Evolutionary conservation across 169 alveolate genomes (phyloP), one percentile per base, ranked within the genome.

Genomic region (Cryptosporidium sp.): DNA sequence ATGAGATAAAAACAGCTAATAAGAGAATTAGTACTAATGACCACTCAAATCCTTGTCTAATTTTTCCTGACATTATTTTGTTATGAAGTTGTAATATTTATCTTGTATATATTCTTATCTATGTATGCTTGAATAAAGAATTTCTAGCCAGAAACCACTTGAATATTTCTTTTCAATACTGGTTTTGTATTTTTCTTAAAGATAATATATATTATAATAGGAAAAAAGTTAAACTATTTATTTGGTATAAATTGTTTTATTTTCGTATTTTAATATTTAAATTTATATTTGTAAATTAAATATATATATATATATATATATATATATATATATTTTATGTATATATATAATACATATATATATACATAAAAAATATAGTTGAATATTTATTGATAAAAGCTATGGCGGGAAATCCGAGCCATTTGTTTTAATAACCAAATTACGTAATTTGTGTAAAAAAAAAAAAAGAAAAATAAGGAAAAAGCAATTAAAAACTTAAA

Each of bases 1-100:
- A 80, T n/a, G 80, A 60, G 10, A 65, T 44, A n/a, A 80, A 80
- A 39, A 80, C 60, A 18, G 70, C 70, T 10, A 80, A 65, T 62
- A 80, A 39, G 33, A 80, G 67, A n/a, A 80, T 8, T 1, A 80
- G 31, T 16, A 53, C 53, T 44, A 80, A 5, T 29, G 67, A n/a
- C 89, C 89, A 80, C 52, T 80, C 89, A 33, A 80, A 65, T 39
- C 89, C 89, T 14, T 80, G 89, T 21, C 89, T 61, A 61, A 80
- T 80, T 7, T 80, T 80, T 48, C 68, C 75, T n/a, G 89, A 61
- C 89, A 80, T 80, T 48, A 9, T 56, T 56, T 5, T 26, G 37
- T 23, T 23, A 0, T n/a, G 3, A 26, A 7, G 31, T 56, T n/a
- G 35, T 21, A 21, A 3, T 21, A 6, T 56, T n/a, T 23, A 26